phyloP scores from a whole-genome alignment of 2,329 filamentous ascomycete genomes.

The Phaeosphaeria sp. region DNA sequence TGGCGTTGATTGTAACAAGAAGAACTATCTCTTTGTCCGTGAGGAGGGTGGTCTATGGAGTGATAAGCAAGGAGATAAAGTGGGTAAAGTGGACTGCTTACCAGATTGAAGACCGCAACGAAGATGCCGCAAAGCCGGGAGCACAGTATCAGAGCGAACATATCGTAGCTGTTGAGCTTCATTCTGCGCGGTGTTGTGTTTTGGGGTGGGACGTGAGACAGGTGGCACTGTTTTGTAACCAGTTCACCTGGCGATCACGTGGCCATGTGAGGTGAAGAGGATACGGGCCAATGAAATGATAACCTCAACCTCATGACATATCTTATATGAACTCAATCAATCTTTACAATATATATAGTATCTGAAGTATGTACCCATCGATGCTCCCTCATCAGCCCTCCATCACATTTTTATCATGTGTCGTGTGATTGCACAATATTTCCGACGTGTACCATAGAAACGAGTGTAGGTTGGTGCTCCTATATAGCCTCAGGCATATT shows the following conservation, averaged over 20 bases:
- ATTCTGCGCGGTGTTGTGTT: conserved; percentile 3
- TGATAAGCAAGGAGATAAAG: background rate
- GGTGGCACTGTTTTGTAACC: background rate
- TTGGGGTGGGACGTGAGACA: background rate
- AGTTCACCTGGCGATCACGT: background rate
- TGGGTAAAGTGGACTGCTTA: background rate
- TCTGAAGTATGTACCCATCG: no score
- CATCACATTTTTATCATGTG: no score
- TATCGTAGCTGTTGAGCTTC: conserved; percentile 12
- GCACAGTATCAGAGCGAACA: conserved; percentile 16
- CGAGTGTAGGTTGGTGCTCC: no score
- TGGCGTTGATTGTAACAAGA: conserved; percentile 10
- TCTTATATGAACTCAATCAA: no score
- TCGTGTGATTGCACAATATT: no score
- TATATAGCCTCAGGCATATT: no score
- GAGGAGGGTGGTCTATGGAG: conserved; percentile 8
- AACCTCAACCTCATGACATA: no score
- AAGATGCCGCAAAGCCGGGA: conserved; percentile 13
- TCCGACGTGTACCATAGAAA: no score
- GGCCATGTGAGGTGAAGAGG: no score
- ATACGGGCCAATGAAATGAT: no score
- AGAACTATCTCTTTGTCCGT: conserved; percentile 14
- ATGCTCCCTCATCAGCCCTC: no score
- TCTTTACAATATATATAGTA: no score
- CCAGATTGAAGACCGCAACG: conserved; percentile 4